Evolutionary conservation across 1,284 basidiomycete species (phyloP).

Genomic region (Ustilago trichophora): DNA sequence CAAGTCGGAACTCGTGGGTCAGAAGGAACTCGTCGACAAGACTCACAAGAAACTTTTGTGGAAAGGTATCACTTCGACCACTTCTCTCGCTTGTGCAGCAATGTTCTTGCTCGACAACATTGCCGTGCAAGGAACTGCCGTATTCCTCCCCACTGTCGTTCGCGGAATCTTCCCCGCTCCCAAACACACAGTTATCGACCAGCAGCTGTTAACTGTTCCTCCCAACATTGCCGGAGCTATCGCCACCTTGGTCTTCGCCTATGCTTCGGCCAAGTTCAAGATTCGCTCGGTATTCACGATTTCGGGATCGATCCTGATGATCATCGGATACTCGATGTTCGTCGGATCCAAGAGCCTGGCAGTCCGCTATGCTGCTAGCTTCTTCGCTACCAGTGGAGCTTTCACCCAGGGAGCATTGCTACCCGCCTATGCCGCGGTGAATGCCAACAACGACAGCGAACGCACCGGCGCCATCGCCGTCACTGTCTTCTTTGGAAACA

Average conservation of each 20-base stretch:
- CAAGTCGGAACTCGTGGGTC: conserved; percentile 45
- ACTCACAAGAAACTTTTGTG: conserved; percentile 37
- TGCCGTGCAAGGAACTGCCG: conserved; percentile 52
- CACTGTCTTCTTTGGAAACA: conserved; percentile 61
- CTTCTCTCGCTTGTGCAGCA: conserved; percentile 50
- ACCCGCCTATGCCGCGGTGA: conserved; percentile 51
- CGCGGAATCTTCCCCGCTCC: conserved; percentile 65
- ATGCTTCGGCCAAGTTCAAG: conserved; percentile 63
- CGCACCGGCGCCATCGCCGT: conserved; percentile 58
- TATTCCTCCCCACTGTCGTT: conserved; percentile 67
- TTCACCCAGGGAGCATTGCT: conserved; percentile 62
- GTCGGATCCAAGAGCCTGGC: conserved; percentile 45
- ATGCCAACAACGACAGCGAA: conserved; percentile 60
- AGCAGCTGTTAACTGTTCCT: conserved; percentile 67
- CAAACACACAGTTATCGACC: conserved; percentile 53
- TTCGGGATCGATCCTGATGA: conserved; percentile 57
- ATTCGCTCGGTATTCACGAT: conserved; percentile 58
- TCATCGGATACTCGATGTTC: conserved; percentile 63
- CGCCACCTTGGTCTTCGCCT: conserved; percentile 53
- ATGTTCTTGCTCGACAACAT: conserved; percentile 68
- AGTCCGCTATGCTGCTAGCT: conserved; percentile 58
- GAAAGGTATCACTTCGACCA: conserved; percentile 44
- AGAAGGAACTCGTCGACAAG: conserved; percentile 42
- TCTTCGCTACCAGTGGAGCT: conserved; percentile 61
- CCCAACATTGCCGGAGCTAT: conserved; percentile 64